Evolutionary conservation across 371 early-diverging fungal species (phyloP), one percentile per base, ranked within the genome.

Genomic region (Apophysomyces sp.): DNA sequence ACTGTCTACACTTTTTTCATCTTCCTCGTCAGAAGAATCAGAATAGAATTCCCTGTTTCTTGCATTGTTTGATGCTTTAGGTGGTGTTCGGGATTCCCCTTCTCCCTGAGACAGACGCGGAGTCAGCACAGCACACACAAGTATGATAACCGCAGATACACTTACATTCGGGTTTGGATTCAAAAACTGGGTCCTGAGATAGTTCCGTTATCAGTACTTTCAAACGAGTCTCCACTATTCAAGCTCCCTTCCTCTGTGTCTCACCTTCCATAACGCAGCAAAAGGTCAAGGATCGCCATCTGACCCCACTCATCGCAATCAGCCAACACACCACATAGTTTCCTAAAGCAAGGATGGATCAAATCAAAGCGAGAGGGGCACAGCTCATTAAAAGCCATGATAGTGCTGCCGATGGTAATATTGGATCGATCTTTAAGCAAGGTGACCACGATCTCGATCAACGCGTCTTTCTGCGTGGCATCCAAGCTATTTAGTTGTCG

Each of bases 261-360:
- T 51, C 78, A 81, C 82, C 90, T 85, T 21, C 90, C 87, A 79
- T 98, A 98, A 11, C 91, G 82, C 34, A 89, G 56, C 59, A 98
- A 66, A 13, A 95, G 67, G 28, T 87, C 85, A 39, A 95, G 61
- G n/a, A 94, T 89, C 9, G 92, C 89, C 57, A 94, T 84, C 73
- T 97, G 97, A 15, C 93, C 95, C 97, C 97, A 96, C 68, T 96
- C 95, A 72, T 98, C 97, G 55, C 93, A 86, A 40, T 95, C 96
- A 5, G 86, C 76, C 28, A 98, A 71, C 80, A 94, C 76, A 27
- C 78, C 74, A 66, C 97, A 97, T 51, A 96, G 79, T 51, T 94
- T 92, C 29, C 94, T 85, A 74, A 84, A 98, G 64, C 95, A 94
- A 28, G 83, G 86, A 70, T 98, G 98, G 24, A 97, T 87, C 61